Conservation (phyloP, 2,329 filamentous ascomycete genomes). For the Talaromyces atroroseus region DNA sequence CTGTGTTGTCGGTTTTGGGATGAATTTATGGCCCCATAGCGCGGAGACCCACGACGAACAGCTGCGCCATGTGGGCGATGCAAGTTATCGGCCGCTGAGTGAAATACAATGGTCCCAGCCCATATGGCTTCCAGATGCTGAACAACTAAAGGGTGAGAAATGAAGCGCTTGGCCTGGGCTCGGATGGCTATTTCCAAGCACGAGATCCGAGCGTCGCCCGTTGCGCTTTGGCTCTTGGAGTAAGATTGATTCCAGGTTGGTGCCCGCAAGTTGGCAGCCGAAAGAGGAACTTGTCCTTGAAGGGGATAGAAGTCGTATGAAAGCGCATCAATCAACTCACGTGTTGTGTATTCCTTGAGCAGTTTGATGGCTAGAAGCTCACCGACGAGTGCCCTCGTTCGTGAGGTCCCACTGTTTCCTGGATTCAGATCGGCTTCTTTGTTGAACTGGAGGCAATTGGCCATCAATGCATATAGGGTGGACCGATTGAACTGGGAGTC, state of each 20-base stretch:
- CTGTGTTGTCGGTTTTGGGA: not conserved
- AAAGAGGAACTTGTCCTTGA: constrained; percentile 62
- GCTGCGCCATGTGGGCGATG: constrained; percentile 54
- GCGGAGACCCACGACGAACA: constrained; percentile 10
- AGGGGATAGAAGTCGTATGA: constrained; percentile 94
- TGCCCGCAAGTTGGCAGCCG: constrained; percentile 30
- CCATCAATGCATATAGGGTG: constrained; percentile 83
- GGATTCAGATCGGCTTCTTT: constrained; percentile 80
- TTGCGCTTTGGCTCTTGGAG: constrained; percentile 42
- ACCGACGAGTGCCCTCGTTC: constrained; percentile 79
- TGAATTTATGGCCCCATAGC: constrained; percentile 24
- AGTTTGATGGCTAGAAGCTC: constrained; percentile 86
- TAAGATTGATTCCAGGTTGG: constrained; percentile 27
- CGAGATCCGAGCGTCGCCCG: constrained; percentile 70
- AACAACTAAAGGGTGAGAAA: constrained; percentile 85
- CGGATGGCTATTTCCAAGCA: constrained; percentile 90
- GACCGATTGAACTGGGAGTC: constrained; percentile 77
- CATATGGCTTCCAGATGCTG: constrained; percentile 96
- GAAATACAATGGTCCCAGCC: constrained; percentile 92
- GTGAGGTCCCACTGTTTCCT: constrained; percentile 76
- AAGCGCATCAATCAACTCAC: constrained; percentile 87
- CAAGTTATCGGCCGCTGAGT: constrained; percentile 77
- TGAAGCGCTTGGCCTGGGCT: constrained; percentile 84
- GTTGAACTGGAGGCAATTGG: constrained; percentile 86
- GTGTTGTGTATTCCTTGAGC: constrained; percentile 80